phyloP scores from a whole-genome alignment of 139 green algal genomes.

The Chlorella sp. region DNA sequence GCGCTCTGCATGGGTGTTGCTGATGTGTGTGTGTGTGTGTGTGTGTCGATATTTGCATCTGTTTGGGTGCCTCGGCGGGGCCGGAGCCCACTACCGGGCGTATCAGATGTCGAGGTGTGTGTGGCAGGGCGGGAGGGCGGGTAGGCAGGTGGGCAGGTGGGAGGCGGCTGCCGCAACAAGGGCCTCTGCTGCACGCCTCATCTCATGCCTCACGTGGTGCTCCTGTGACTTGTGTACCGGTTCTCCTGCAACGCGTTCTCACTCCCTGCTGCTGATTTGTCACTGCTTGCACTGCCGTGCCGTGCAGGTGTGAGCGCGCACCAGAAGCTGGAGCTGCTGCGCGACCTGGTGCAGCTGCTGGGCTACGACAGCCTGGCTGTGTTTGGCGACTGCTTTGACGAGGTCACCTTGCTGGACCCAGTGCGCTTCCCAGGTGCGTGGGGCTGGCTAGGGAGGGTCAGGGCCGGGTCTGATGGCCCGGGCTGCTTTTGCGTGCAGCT shows the following conservation, averaged over 20 bases:
- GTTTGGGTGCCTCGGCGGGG: too few relatives aligned
- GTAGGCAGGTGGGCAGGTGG: too few relatives aligned
- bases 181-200: too few relatives aligned
- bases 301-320: slow-evolving; percentile 56
- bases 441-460: not conserved
- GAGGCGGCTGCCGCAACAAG: too few relatives aligned
- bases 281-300: not conserved
- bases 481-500: too few relatives aligned
- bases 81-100: too few relatives aligned
- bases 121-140: not conserved
- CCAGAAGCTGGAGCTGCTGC: slow-evolving; percentile 85
- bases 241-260: not conserved
- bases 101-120: too few relatives aligned
- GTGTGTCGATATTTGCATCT: not conserved
- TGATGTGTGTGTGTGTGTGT: not conserved
- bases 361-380: slow-evolving; percentile 77
- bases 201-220: too few relatives aligned
- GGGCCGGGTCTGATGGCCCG: not conserved
- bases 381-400: slow-evolving; percentile 91
- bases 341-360: slow-evolving; percentile 55
- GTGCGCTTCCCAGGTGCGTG: slow-evolving; percentile 57
- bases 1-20: not conserved
- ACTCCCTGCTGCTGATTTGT: not conserved
- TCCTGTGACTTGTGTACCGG: too few relatives aligned
- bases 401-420: slow-evolving; percentile 84